Evolutionary conservation across 2,329 filamentous ascomycete species (phyloP).

Genomic region (Chaetomium strumarium): DNA sequence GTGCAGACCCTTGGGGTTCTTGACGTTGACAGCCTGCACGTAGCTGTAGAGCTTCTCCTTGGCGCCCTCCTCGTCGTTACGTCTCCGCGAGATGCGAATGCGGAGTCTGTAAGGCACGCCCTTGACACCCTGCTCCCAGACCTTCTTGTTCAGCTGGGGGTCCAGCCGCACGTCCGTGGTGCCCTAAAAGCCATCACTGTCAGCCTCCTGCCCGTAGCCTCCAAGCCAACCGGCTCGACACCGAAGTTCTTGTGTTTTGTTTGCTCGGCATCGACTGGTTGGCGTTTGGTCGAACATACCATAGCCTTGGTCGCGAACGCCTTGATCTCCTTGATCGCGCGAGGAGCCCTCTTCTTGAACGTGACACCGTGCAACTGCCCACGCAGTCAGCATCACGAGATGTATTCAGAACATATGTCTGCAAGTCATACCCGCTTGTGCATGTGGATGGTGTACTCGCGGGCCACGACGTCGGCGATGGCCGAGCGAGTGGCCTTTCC

Average conservation of each 20-base stretch:
- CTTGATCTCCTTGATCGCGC: slow-evolving; percentile 99
- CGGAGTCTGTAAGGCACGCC: slow-evolving; percentile 96
- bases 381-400: slow-evolving; percentile 30
- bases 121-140: slow-evolving; percentile 99
- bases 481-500: slow-evolving; percentile 77
- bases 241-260: background rate
- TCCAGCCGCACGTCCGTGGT: slow-evolving; percentile 96
- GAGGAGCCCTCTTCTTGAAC: slow-evolving; percentile 99
- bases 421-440: slow-evolving; percentile 89
- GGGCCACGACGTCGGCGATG: slow-evolving; percentile 97
- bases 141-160: slow-evolving; percentile 99
- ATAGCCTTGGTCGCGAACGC: slow-evolving; percentile 88
- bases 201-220: slow-evolving; percentile 14
- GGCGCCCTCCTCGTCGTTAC: slow-evolving; percentile 99
- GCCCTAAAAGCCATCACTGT: slow-evolving; percentile 53
- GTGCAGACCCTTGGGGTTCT: slow-evolving; percentile 96
- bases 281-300: slow-evolving; percentile 56
- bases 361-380: slow-evolving; percentile 85
- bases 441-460: slow-evolving; percentile 99
- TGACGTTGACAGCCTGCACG: slow-evolving; percentile 99
- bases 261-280: background rate
- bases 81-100: slow-evolving; percentile 97
- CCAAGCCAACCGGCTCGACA: background rate
- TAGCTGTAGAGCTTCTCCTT: slow-evolving; percentile 99
- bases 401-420: slow-evolving; percentile 11